Evolutionary conservation across 2,329 filamentous ascomycete genomes (phyloP), one percentile per base, ranked within the genome.

Genomic region (Alternaria triticina): DNA sequence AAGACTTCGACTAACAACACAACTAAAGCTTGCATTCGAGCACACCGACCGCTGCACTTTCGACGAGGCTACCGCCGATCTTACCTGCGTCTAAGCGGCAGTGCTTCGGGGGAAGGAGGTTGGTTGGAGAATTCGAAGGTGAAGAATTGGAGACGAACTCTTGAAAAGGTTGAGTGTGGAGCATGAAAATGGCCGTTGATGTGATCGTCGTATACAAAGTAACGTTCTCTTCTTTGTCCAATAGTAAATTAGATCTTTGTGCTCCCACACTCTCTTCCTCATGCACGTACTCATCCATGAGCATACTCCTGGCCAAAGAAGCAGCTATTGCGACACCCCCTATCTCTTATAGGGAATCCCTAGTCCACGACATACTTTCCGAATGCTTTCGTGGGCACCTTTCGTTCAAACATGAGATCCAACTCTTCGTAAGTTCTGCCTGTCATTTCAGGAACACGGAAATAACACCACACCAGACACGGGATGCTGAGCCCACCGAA

Each of bases 341-440:
- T 3, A 36, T 36, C 33, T 36, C 33, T 9, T 3, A 4, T 36
- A 10, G 17, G n/a, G 36, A 3, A 40, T 11, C 1, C 36, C n/a
- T 40, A 40, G 15, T 40, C 36, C 0, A 40, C 0, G n/a, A 17
- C 36, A 40, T 40, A 17, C 15, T 40, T 40, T 17, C 36, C n/a
- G 9, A 40, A 40, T 40, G 36, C 36, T 17, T 40, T 40, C 9
- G 36, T 40, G 3, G 36, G n/a, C 4, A 40, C 36, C 9, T 40
- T 40, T 17, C 36, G 36, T 11, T 60, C 57, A n/a, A 60, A 60
- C 50, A 54, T 47, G 13, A 54, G 4, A 69, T 83, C 81, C 36
- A 83, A 65, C 70, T 83, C 81, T 56, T 82, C 80, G 61, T 77
- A 82, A 27, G 81, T 82, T 30, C 80, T 62, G 1, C 75, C 80